Percentiles rank a stretch among this genome's conserved stretches.
These are phyloP conservation scores for Fusarium cyanostomum DNA, from an alignment of 2,329 filamentous ascomycete species.

Conservation along the genomic window DNA sequence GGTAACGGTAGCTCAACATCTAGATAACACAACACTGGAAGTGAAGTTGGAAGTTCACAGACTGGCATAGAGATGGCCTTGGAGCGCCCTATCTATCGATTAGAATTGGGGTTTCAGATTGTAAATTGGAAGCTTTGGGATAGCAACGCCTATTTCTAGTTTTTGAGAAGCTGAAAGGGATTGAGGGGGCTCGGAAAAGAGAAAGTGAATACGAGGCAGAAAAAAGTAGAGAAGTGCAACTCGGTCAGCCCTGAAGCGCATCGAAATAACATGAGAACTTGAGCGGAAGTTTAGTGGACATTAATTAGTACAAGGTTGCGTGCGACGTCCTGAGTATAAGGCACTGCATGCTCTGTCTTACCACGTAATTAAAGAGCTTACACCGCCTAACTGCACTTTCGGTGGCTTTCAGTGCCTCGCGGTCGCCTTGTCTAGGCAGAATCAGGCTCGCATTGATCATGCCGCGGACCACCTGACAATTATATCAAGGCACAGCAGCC, in stretches of 20 bases:
- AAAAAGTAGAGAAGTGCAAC: background rate
- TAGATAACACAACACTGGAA: no score
- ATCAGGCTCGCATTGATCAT: slow-evolving; percentile 18
- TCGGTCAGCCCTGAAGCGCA: no score
- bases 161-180: no score
- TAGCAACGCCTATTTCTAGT: no score
- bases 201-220: background rate
- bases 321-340: slow-evolving; percentile 17
- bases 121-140: no score
- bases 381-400: slow-evolving; percentile 25
- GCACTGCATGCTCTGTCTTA: slow-evolving; percentile 15
- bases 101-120: background rate
- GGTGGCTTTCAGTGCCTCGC: slow-evolving; percentile 9
- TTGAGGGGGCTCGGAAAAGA: background rate
- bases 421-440: slow-evolving; percentile 29
- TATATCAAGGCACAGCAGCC: slow-evolving; percentile 24
- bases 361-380: slow-evolving; percentile 15
- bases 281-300: no score
- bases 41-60: background rate
- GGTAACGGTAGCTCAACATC: no score
- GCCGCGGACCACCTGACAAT: slow-evolving; percentile 32
- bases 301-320: background rate
- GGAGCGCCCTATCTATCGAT: slow-evolving; percentile 15
- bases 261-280: no score
- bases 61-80: slow-evolving; percentile 9